phyloP scores from a whole-genome alignment of 2,329 filamentous ascomycete species.

The Cercospora nicotianae region DNA sequence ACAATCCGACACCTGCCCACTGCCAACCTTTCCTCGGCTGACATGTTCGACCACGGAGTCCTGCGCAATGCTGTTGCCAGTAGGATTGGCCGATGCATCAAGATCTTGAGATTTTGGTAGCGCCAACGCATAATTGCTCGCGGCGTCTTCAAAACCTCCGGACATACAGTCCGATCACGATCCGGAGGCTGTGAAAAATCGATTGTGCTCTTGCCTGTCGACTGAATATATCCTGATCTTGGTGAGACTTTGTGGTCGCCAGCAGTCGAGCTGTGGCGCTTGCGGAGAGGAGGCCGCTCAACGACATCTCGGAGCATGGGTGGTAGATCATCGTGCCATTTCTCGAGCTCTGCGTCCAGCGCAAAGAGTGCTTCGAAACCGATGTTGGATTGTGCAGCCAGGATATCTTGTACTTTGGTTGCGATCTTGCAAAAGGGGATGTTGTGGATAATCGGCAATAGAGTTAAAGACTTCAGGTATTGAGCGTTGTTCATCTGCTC shows the following conservation, averaged over 20 bases:
- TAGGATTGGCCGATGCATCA: constrained; percentile 71
- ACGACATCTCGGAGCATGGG: constrained; percentile 40
- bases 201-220: constrained; percentile 34
- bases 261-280: constrained; percentile 10
- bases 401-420: constrained; percentile 72
- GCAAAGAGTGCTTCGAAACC: constrained; percentile 64
- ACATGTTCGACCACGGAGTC: constrained; percentile 54
- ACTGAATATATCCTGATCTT: constrained; percentile 15
- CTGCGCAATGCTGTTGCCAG: constrained; percentile 61
- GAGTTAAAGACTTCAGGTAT: constrained; percentile 59
- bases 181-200: constrained; percentile 63
- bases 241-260: constrained; percentile 16
- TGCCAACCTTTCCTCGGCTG: constrained; percentile 64
- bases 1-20: constrained; percentile 69
- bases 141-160: constrained; percentile 68
- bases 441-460: constrained; percentile 72
- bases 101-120: constrained; percentile 74
- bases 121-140: constrained; percentile 79
- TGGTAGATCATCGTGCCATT: constrained; percentile 71
- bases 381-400: constrained; percentile 68
- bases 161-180: constrained; percentile 52
- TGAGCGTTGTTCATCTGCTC: constrained; percentile 39
- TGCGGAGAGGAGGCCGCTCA: constrained; percentile 8
- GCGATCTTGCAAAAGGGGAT: constrained; percentile 78
- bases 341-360: constrained; percentile 67